Evolutionary conservation across 2,329 filamentous ascomycete genomes (phyloP), one percentile per base, ranked within the genome.

Genomic region (Fragosphaeria purpurea): DNA sequence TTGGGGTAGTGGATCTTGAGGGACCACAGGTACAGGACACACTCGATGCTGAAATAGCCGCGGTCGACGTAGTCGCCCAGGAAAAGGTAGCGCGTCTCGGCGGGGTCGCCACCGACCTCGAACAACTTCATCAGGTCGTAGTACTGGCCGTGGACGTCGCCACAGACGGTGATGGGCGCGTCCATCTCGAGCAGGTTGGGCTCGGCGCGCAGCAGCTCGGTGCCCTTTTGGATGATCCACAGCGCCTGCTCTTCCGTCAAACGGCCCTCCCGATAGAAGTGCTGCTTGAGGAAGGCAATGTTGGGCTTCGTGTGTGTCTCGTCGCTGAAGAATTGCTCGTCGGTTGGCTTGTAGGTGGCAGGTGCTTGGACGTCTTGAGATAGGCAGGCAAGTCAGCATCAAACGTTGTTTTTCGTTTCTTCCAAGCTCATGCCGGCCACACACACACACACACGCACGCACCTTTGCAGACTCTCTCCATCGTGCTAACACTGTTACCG

Each of bases 91-190:
- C 93, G 76, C 34, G 93, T 98, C 72, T 98, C 93, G 49, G 91
- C 82, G 41, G 93, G 93, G 67, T 98, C 93, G 57, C 93, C 93
- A 58, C 93, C 93, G 47, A 98, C 93, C 70, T 98, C 93, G 63
- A 98, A 98, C 37, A 98, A 78, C 76, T 98, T 98, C 93, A 98
- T 98, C 65, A 98, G 72, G 68, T 98, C 93, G 68, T 95, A 98
- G 73, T 97, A 98, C 72, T 98, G 93, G 59, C 93, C 93, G 69
- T 98, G 93, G 50, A 98, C 90, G 64, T 98, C 93, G 65, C 93
- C 93, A 63, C 93, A 98, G 47, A 98, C 93, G 8, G 93, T 98
- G 65, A 98, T 98, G 55, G 93, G 93, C 41, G 93, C 93, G 68
- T 98, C 93, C 93, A 98, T 98, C 75, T 98, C 93, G 59, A 98